These are phyloP conservation scores for Scheffersomyces quercinus DNA, from an alignment of 1,139 yeast species.

Conservation along the genomic window DNA sequence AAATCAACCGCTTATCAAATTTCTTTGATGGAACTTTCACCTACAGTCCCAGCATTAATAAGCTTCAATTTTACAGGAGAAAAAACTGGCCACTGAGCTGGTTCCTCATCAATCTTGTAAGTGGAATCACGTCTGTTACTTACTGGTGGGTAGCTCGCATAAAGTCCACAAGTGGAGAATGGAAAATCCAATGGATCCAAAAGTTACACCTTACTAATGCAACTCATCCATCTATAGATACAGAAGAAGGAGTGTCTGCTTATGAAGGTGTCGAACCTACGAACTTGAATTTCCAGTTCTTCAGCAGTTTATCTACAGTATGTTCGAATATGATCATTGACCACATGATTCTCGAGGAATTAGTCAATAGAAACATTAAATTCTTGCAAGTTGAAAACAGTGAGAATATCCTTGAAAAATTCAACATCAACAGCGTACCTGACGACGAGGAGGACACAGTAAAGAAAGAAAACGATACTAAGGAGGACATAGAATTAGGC, in stretches of 20 bases:
- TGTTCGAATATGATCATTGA: constrained; percentile 63
- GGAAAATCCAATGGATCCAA: constrained; percentile 59
- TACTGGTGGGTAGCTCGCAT: constrained; percentile 69
- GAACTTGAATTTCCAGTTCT: constrained; percentile 47
- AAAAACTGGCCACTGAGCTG: constrained; percentile 74
- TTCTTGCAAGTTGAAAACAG: constrained; percentile 27
- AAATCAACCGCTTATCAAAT: constrained; percentile 27
- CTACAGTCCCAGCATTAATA: constrained; percentile 13
- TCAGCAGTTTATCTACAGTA: constrained; percentile 48
- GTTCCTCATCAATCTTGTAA: constrained; percentile 54
- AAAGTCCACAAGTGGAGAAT: constrained; percentile 58
- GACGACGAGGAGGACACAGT: not conserved
- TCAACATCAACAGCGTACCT: not conserved
- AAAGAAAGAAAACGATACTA: not conserved
- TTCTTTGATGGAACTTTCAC: constrained; percentile 12
- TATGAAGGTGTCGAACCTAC: constrained; percentile 14
- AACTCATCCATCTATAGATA: constrained; percentile 5
- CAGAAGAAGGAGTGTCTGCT: constrained; percentile 17
- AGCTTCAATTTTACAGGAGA: constrained; percentile 56
- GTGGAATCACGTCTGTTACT: constrained; percentile 48
- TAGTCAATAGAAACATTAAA: constrained; percentile 42
- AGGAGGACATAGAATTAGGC: not conserved
- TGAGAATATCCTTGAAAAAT: constrained; percentile 8
- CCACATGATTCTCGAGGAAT: constrained; percentile 64
- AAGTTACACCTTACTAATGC: constrained; percentile 19